Evolutionary conservation across 805 yeast species (phyloP).

Genomic region (Starmerella davenportii): DNA sequence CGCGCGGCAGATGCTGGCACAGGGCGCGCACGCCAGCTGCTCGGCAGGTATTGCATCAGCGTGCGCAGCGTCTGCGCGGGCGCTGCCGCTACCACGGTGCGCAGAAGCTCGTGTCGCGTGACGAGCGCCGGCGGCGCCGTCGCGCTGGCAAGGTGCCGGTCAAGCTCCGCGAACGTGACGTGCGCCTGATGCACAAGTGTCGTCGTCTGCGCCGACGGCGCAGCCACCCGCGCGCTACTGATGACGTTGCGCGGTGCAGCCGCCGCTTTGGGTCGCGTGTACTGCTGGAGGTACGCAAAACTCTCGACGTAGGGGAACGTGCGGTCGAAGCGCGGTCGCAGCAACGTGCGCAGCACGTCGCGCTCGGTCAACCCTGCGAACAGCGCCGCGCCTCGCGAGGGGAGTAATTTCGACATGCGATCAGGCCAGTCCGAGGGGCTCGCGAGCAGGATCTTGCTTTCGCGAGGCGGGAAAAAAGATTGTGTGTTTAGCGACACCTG

Average conservation of each 20-base stretch:
- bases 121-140: neutral
- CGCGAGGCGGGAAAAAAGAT: too few relatives aligned
- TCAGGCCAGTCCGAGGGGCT: too few relatives aligned
- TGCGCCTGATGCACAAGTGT: neutral
- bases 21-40: constrained; percentile 18
- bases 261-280: neutral
- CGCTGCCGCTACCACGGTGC: constrained; percentile 13
- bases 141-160: neutral
- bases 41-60: constrained; percentile 16
- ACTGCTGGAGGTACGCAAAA: neutral
- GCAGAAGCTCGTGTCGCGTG: constrained; percentile 9
- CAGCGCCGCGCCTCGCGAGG: too few relatives aligned
- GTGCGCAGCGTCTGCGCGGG: constrained; percentile 15
- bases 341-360: constrained; percentile 1
- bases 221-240: neutral
- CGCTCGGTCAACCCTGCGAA: constrained; percentile 1
- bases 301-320: constrained; percentile 5
- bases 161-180: neutral
- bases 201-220: neutral
- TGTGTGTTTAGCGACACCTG: too few relatives aligned
- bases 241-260: neutral
- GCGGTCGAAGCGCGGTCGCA: neutral
- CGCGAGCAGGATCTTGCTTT: too few relatives aligned
- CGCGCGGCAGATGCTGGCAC: constrained; percentile 14
- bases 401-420: too few relatives aligned